Percentiles rank a stretch among this genome's conserved stretches.
phyloP scores from a whole-genome alignment of 2,329 filamentous ascomycete genomes.

The Elsinoe arachidis region DNA sequence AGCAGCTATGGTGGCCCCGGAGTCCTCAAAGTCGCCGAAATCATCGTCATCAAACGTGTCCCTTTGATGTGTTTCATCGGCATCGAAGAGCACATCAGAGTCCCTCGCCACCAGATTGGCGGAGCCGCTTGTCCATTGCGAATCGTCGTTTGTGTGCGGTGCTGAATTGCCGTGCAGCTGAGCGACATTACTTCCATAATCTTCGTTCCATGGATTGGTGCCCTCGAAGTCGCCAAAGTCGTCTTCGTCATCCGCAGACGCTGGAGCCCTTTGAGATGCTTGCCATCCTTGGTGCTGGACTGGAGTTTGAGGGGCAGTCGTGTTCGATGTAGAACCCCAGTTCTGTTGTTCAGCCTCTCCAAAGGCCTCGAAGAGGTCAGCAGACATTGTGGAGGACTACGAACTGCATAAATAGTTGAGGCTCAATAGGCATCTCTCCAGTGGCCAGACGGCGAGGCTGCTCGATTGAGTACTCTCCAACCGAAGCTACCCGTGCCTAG shows the following conservation, averaged over 20 bases:
- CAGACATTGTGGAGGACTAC: conserved; percentile 36
- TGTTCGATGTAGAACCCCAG: conserved; percentile 37
- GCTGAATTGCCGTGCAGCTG: neutral
- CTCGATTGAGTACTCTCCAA: too few relatives aligned
- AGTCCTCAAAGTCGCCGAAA: conserved; percentile 29
- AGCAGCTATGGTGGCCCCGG: conserved; percentile 17
- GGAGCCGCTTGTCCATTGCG: neutral
- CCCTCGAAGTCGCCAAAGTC: conserved; percentile 30
- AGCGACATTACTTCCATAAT: neutral
- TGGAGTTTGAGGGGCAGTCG: conserved; percentile 11
- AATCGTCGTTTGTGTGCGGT: neutral
- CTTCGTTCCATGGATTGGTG: conserved; percentile 11
- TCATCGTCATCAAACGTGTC: conserved; percentile 18
- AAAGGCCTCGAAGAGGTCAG: conserved; percentile 47
- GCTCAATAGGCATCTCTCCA: neutral
- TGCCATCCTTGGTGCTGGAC: conserved; percentile 16
- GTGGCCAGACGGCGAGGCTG: too few relatives aligned
- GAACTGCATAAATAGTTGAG: too few relatives aligned
- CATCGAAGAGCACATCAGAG: conserved; percentile 16
- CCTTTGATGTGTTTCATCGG: conserved; percentile 22
- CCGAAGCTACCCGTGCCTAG: too few relatives aligned
- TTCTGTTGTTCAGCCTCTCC: conserved; percentile 19
- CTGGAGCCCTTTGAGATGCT: conserved; percentile 11
- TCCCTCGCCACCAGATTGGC: conserved; percentile 10
- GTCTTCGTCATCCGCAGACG: conserved; percentile 23